phyloP scores from a whole-genome alignment of 2,329 filamentous ascomycete genomes.

The Fusarium nelsonii region DNA sequence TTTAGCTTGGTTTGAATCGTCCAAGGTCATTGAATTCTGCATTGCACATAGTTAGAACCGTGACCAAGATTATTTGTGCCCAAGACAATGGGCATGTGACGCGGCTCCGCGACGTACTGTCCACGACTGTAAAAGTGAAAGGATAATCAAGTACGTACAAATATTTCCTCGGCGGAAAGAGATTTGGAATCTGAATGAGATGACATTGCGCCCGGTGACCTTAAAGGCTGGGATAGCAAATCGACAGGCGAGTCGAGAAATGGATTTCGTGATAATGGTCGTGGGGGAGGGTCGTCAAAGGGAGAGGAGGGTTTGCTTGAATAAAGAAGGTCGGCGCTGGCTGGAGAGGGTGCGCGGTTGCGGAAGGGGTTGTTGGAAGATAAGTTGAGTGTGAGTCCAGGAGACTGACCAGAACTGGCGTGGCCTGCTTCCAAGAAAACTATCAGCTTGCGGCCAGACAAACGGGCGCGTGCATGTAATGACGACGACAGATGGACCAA shows the following conservation, averaged over 20 bases:
- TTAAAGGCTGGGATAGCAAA: conserved; percentile 53
- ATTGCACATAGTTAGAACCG: conserved; percentile 25
- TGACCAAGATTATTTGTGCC: background rate
- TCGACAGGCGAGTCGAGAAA: conserved; percentile 71
- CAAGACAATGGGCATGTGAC: background rate
- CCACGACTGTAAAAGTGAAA: background rate
- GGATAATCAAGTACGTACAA: conserved; percentile 70
- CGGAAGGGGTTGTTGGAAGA: conserved; percentile 87
- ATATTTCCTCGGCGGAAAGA: conserved; percentile 76
- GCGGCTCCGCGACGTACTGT: background rate
- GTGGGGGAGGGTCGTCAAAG: conserved; percentile 69
- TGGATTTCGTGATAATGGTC: conserved; percentile 79
- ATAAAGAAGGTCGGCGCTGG: conserved; percentile 52
- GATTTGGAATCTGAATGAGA: conserved; percentile 59
- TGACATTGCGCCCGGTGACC: conserved; percentile 64
- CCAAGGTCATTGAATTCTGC: conserved; percentile 76
- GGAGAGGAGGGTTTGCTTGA: conserved; percentile 64
- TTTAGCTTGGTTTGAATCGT: conserved; percentile 61
- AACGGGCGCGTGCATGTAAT: conserved; percentile 50
- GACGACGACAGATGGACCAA: conserved; percentile 48
- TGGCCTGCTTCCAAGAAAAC: conserved; percentile 46
- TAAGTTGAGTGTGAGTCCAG: conserved; percentile 72
- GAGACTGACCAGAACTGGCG: conserved; percentile 44
- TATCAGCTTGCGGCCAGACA: conserved; percentile 45
- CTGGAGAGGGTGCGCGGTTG: conserved; percentile 76